These are phyloP conservation scores for Paecilomyces sp. DNA, from an alignment of 2,329 filamentous ascomycete species.

Conservation along the genomic window DNA sequence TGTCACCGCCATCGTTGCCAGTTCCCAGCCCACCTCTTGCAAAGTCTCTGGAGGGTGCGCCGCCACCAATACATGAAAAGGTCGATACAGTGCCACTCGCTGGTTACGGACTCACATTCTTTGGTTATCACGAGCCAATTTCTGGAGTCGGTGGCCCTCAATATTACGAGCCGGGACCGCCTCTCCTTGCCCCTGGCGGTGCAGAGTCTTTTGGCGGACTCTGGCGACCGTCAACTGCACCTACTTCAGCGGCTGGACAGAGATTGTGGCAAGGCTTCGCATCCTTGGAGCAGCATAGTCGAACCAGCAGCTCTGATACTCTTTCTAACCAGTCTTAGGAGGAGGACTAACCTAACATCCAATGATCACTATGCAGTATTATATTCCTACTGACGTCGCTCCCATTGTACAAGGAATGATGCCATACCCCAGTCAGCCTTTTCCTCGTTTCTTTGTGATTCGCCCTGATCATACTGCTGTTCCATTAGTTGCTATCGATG, in stretches of 20 bases:
- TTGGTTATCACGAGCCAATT: not conserved
- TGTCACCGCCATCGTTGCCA: not conserved
- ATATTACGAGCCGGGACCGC: not conserved
- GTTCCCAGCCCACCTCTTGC: not conserved
- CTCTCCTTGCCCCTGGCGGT: not conserved
- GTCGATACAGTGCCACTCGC: not conserved
- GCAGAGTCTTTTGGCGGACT: not conserved
- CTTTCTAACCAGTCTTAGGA: not conserved
- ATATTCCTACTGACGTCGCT: not conserved
- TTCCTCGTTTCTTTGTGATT: slow-evolving; percentile 32
- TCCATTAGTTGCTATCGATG: slow-evolving; percentile 37
- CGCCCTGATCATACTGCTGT: slow-evolving; percentile 26
- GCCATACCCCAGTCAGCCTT: slow-evolving; percentile 9
- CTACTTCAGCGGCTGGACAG: not conserved
- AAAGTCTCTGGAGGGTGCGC: not conserved
- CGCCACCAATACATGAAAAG: not conserved
- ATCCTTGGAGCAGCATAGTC: not conserved
- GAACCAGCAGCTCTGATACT: not conserved
- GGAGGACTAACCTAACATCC: not conserved
- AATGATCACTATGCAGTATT: not conserved
- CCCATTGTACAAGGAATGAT: not conserved
- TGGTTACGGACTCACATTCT: not conserved
- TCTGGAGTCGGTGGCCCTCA: not conserved
- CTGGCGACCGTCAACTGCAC: not conserved
- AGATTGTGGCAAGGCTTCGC: not conserved